Conservation (phyloP, 2,329 filamentous ascomycete species). For the Fusarium mundagurra region DNA sequence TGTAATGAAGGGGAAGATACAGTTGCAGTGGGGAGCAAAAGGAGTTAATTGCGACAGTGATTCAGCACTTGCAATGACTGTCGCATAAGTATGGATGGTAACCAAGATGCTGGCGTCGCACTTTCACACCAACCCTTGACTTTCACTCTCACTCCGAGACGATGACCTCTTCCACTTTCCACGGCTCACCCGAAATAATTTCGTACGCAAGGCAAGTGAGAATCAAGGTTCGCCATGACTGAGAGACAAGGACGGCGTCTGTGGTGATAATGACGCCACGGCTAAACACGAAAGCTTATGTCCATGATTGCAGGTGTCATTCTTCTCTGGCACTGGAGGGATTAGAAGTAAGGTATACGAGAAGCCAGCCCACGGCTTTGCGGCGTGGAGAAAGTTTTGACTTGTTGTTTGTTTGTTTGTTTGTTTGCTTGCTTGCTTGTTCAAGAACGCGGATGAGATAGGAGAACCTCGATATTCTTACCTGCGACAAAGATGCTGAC, state of each 20-base stretch:
- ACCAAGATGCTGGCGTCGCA: not conserved
- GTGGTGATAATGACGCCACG: conserved; percentile 2
- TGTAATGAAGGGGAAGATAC: not conserved
- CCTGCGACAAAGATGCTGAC: not conserved
- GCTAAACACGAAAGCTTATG: not conserved
- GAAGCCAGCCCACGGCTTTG: not conserved
- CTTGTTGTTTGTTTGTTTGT: not conserved
- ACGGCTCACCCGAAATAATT: not conserved
- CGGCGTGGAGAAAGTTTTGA: not conserved
- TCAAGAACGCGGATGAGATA: not conserved
- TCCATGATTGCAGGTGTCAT: not conserved
- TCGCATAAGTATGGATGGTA: not conserved
- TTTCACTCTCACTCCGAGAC: not conserved
- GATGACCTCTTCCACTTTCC: not conserved
- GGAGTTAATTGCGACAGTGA: not conserved
- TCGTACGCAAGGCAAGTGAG: not conserved
- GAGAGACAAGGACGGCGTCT: not conserved
- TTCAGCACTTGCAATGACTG: not conserved
- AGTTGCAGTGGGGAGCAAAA: not conserved
- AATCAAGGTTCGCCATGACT: not conserved
- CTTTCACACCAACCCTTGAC: not conserved
- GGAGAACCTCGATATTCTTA: not conserved
- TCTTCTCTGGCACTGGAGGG: not conserved
- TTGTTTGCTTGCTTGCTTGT: not conserved
- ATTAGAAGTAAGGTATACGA: not conserved